Base-by-base conservation (phyloP, 257 asterid species). In the Solanum pinnatisectum region DNA sequence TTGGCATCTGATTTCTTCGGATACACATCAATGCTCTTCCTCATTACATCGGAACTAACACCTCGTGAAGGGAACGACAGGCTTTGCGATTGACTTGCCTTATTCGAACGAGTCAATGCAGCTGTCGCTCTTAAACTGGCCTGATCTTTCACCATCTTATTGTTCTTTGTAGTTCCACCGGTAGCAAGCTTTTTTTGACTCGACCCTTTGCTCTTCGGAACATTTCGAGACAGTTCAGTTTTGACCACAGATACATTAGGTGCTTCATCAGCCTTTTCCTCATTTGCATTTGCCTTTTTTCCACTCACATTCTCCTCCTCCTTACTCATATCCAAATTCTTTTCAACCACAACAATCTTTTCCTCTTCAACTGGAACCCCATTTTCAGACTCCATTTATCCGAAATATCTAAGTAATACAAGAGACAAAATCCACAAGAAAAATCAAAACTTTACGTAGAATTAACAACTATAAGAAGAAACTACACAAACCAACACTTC, bases 351-450 rank as follows among this genome's bases (percentile, higher is more conserved):
- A 32, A 71, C 89, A 36, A 81, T 85, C 74, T 84, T 88, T 42
- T 91, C 93, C 46, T 94, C 93, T 90, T 95, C 95, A 8, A 87
- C 82, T 33, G 82, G 83, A 88, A 92, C 93, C 88, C 93, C 95
- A 79, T 90, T 93, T 89, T 90, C 94, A 23, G 94, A 91, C 87
- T 89, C 98, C 98, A 95, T 94, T 59, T 46, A 22, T 32, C 74
- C 13, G 23, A 63, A 46, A 36, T 77, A 52, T 78, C 88, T 88
- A 52, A 87, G 86, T 27, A 86, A 63, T 59, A 73, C 63, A 82
- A 82, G 60, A 18, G 42, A 91, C 79, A 84, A 72, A 72, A 72
- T 35, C 79, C 79, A 72, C 27, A 35, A 72, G 15, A 70, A 36
- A 40, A 65, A 59, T 18, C 56, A 52, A 15, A 22, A 87, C 76